Evolutionary conservation across 2,329 filamentous ascomycete genomes (phyloP).

Genomic region (Amauroascus niger): DNA sequence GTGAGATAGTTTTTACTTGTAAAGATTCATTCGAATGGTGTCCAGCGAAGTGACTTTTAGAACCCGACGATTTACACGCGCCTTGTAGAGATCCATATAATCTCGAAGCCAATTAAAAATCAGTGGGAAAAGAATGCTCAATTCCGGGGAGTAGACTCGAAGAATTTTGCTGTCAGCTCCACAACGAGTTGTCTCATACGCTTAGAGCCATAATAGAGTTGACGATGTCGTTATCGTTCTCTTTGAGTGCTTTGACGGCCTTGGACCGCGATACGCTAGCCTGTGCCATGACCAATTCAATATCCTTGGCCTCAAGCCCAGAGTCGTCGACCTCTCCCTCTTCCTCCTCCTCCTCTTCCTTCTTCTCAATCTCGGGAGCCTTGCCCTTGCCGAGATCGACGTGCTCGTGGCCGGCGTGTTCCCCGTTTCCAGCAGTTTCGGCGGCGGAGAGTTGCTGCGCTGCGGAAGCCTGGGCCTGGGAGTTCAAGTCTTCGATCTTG

Average conservation of each 20-base stretch:
- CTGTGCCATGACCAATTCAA: slow-evolving; percentile 98
- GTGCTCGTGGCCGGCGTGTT: slow-evolving; percentile 53
- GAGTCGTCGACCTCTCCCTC: slow-evolving; percentile 91
- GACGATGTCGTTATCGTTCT: slow-evolving; percentile 99
- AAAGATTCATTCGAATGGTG: slow-evolving; percentile 3
- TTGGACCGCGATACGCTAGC: slow-evolving; percentile 95
- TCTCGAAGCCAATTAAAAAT: slow-evolving; percentile 5
- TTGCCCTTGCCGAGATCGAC: slow-evolving; percentile 52
- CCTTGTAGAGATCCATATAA: slow-evolving; percentile 6
- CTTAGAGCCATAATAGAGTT: slow-evolving; percentile 99
- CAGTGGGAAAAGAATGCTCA: neutral
- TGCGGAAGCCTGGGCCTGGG: slow-evolving; percentile 88
- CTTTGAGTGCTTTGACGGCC: slow-evolving; percentile 88
- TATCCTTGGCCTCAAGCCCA: slow-evolving; percentile 97
- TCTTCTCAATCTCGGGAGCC: slow-evolving; percentile 49
- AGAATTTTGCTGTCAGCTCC: neutral
- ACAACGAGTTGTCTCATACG: slow-evolving; percentile 45
- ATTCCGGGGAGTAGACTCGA: neutral
- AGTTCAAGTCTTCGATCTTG: slow-evolving; percentile 99
- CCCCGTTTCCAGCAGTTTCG: slow-evolving; percentile 54
- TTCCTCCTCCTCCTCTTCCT: slow-evolving; percentile 78
- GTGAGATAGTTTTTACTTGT: neutral
- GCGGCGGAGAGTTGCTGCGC: slow-evolving; percentile 85
- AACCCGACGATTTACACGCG: slow-evolving; percentile 6
- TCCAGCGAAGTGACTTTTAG: slow-evolving; percentile 7